A percentile compares a stretch with the other conserved stretches of the same genome.
These are phyloP conservation scores for Salisapilia sapeloensis DNA, from an alignment of 352 stramenopile species.

Conservation along the genomic window DNA sequence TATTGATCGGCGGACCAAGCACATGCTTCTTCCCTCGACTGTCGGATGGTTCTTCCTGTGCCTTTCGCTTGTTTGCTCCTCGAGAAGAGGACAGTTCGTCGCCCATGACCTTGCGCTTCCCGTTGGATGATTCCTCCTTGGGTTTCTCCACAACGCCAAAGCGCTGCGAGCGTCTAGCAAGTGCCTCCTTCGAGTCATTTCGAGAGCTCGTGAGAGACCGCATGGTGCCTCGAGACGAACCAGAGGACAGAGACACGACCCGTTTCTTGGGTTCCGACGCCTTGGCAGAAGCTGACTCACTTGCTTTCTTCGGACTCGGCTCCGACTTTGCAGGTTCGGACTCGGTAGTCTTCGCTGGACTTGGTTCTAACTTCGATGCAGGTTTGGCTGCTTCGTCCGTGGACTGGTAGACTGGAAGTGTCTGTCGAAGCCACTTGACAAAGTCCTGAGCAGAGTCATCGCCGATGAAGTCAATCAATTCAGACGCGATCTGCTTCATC, in stretches of 20 bases:
- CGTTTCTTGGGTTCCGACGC: slow-evolving; percentile 23
- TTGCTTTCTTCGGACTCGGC: slow-evolving; percentile 1
- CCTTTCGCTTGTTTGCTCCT: slow-evolving; percentile 10
- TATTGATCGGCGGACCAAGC: slow-evolving; percentile 56
- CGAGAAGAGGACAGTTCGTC: slow-evolving; percentile 2
- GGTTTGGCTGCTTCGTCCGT: slow-evolving; percentile 2
- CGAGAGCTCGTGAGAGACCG: slow-evolving; percentile 21
- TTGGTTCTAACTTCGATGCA: slow-evolving; percentile 1
- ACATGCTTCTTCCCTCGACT: slow-evolving; percentile 9
- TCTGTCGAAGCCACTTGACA: slow-evolving; percentile 40
- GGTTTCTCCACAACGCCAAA: slow-evolving; percentile 32
- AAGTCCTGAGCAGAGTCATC: slow-evolving; percentile 60
- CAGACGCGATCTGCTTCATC: slow-evolving; percentile 65
- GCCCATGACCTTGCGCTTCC: slow-evolving; percentile 8
- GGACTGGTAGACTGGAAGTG: slow-evolving; percentile 34
- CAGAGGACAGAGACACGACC: slow-evolving; percentile 17
- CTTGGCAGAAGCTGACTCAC: slow-evolving; percentile 9
- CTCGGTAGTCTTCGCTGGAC: slow-evolving; percentile 1
- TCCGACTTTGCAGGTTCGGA: slow-evolving; percentile 5
- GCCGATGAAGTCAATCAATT: slow-evolving; percentile 74
- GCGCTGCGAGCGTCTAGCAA: slow-evolving; percentile 56
- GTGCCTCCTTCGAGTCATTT: slow-evolving; percentile 26
- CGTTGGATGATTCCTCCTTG: slow-evolving; percentile 5
- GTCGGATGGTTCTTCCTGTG: slow-evolving; percentile 9
- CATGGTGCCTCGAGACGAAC: slow-evolving; percentile 22